Base-by-base conservation (phyloP, 305 asterid genomes). In the Fraxinus greggii region DNA sequence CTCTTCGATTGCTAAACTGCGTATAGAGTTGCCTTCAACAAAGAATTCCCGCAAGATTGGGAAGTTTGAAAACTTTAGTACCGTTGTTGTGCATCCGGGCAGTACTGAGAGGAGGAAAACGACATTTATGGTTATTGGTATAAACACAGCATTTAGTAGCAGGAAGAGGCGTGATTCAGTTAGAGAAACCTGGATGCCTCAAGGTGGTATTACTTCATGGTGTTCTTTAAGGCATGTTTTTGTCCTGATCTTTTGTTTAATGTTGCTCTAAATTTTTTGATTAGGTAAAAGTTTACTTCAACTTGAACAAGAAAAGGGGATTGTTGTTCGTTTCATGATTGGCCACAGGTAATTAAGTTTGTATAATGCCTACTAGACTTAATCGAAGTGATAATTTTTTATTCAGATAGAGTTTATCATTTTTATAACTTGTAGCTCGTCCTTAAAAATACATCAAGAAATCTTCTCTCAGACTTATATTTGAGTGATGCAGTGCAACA, bases 171-270 rank as follows among this genome's bases (percentile, higher is more conserved):
- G 98, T 10, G 98, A 93, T 90, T 93, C 98, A 17, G 77, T 95
- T 83, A 86, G 98, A 79, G 94, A 91, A 75, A 95, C 98, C 13
- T 95, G 98, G 98, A 89, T 93, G 97, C 98, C 96, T 61, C 89
- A 81, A 92, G 98, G 98, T 92, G 1, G 51, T 65, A 1, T 10
- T 24, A 7, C 21, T 65, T 78, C 72, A 31, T 31, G 5, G 31
- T 76, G 70, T n/a, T 61, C 31, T 80, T 56, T 61, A 13, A 28
- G 40, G 29, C 36, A 13, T 38, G 13, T 21, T 24, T 36, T 76
- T 19, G 36, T 56, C 32, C 17, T 33, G 78, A 15, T 26, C 51
- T 4, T 32, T 63, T 70, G 31, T 28, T 77, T 26, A 23, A 35
- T 0, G 72, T 29, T 38, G 7, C 26, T 45, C 17, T 19, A 73